Percentiles rank a stretch among this genome's conserved stretches.
phyloP scores from a whole-genome alignment of 164 flowering plant genomes.

The Platanus orientalis region DNA sequence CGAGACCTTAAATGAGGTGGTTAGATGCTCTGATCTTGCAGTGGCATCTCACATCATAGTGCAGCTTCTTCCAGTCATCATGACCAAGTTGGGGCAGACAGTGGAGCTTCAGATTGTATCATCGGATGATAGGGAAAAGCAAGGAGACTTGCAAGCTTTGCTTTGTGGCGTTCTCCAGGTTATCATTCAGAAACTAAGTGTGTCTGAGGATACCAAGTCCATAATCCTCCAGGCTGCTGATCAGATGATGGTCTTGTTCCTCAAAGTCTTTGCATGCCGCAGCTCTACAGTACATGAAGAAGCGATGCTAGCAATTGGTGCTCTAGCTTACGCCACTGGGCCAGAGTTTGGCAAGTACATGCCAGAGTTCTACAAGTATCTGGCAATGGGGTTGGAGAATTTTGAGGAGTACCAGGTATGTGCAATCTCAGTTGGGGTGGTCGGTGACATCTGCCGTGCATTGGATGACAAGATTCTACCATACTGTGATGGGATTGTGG shows the following conservation, averaged over 20 bases:
- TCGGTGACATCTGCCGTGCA: no score
- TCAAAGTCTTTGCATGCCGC: slow-evolving; percentile 68
- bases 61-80: slow-evolving; percentile 60
- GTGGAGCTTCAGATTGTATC: no score
- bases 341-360: slow-evolving; percentile 66
- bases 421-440: slow-evolving; percentile 75
- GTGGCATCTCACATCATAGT: slow-evolving; percentile 51
- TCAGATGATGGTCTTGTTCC: slow-evolving; percentile 66
- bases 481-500: slow-evolving; percentile 78
- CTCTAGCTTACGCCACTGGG: slow-evolving; percentile 81
- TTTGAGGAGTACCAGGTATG: slow-evolving; percentile 91
- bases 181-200: slow-evolving; percentile 74
- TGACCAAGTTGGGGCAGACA: slow-evolving; percentile 62
- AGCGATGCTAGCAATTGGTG: no score
- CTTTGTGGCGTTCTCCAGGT: no score
- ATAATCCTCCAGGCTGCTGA: slow-evolving; percentile 60
- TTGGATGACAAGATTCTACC: slow-evolving; percentile 67
- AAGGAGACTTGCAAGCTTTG: slow-evolving; percentile 71
- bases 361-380: no score
- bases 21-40: slow-evolving; percentile 54
- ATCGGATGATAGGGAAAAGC: slow-evolving; percentile 74
- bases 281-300: slow-evolving; percentile 87
- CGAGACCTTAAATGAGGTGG: slow-evolving; percentile 77
- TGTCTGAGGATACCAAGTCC: slow-evolving; percentile 49
- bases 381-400: slow-evolving; percentile 82